These are phyloP conservation scores for Claviceps africana DNA, from an alignment of 2,329 filamentous ascomycete species.

Conservation along the genomic window DNA sequence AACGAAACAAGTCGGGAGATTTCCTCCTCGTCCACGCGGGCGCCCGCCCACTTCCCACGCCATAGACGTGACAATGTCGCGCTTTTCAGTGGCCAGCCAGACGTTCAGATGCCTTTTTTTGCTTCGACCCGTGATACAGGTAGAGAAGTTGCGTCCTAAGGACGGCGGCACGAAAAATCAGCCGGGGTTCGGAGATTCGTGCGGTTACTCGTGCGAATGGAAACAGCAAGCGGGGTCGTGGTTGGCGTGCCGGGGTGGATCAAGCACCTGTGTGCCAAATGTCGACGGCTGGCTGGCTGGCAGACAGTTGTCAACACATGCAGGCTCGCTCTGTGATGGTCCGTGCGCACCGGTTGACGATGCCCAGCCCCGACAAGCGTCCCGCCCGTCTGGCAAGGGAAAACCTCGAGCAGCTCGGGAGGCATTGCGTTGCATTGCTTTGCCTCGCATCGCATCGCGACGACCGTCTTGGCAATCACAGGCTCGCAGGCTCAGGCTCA, in stretches of 20 bases:
- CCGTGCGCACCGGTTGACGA: background rate
- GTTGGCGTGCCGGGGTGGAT: background rate
- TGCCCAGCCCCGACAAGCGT: background rate
- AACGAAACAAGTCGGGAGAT: background rate
- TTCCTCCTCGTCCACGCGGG: no score
- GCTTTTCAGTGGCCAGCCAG: background rate
- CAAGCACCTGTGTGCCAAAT: background rate
- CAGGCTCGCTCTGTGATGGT: background rate
- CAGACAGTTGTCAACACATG: no score
- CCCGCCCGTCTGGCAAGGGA: no score
- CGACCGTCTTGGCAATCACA: background rate
- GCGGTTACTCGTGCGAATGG: background rate
- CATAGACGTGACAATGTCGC: background rate
- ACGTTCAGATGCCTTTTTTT: background rate
- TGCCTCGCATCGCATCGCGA: background rate
- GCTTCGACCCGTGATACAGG: background rate
- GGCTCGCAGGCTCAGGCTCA: background rate
- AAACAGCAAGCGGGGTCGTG: background rate
- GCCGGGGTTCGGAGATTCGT: background rate
- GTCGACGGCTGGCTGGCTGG: no score
- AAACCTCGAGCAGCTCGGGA: background rate
- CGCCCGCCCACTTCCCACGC: background rate
- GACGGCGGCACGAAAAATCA: background rate
- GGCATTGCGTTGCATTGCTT: background rate
- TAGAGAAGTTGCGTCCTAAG: background rate